Conservation (phyloP, 306 rosid genomes). For the Urtica urens region DNA sequence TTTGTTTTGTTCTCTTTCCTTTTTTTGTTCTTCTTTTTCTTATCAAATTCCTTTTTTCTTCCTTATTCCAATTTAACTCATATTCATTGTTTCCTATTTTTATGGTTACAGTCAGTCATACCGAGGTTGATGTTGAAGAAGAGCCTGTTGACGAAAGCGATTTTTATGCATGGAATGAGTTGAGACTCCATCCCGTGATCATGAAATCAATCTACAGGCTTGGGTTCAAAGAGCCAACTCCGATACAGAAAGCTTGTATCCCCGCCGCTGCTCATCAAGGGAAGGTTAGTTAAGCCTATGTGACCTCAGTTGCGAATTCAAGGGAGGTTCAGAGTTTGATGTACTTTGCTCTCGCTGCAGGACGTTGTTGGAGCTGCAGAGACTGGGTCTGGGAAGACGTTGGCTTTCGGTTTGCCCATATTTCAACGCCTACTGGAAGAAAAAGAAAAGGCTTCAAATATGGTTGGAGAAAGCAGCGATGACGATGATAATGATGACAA, state of each 20-base stretch:
- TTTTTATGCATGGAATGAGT: conserved; percentile 72
- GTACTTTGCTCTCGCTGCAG: conserved; percentile 33
- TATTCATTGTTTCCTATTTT: conserved; percentile 1
- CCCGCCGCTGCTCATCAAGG: conserved; percentile 98
- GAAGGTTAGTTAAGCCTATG: conserved; percentile 49
- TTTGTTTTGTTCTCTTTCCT: too few species aligned
- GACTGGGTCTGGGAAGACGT: conserved; percentile 96
- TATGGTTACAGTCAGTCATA: conserved; percentile 26
- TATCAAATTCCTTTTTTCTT: neutral
- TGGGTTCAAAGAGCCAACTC: conserved; percentile 88
- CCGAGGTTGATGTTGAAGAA: conserved; percentile 31
- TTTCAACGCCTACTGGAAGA: conserved; percentile 90
- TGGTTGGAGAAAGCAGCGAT: conserved; percentile 34
- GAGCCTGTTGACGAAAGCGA: conserved; percentile 51
- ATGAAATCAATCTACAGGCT: conserved; percentile 67
- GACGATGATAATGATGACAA: conserved; percentile 37
- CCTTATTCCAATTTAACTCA: neutral
- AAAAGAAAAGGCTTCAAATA: conserved; percentile 49
- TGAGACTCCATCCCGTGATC: conserved; percentile 82
- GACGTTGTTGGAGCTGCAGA: conserved; percentile 96
- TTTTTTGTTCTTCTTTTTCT: neutral
- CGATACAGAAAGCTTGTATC: conserved; percentile 86
- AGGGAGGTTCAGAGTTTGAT: conserved; percentile 11
- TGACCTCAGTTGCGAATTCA: neutral
- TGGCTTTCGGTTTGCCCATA: conserved; percentile 97